Evolutionary conservation across 805 yeast species (phyloP), one percentile per base, ranked within the genome.

Genomic region (Jamesozyma hellenica): DNA sequence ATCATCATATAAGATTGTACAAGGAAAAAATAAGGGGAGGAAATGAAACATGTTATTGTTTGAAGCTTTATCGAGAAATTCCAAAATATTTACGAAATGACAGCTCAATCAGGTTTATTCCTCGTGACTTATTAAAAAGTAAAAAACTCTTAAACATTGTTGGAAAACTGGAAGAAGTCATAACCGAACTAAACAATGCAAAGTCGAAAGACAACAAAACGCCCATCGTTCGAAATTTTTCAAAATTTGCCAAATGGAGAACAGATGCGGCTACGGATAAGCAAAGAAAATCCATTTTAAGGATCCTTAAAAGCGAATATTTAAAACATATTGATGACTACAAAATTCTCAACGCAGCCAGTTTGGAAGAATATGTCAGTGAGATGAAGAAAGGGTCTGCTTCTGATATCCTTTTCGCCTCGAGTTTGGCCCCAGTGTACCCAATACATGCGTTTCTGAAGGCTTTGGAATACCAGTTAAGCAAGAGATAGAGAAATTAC

Each of bases 201-300:
- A 17, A 3, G 5, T 10, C 28, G 15, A 14, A 14, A 3, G 25
- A 15, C 9, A 16, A 27, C 2, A 13, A 17, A 9, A 11, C 16
- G n/a, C 9, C 36, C 12, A 30, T 18, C 40, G 13, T 12, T 32
- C 32, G 14, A 32, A 19, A 15, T 17, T 44, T 46, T 2, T 48
- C 61, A 13, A 60, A 55, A 34, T 55, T 39, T 40, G 56, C 65
- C 10, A 43, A 41, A 15, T 65, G 69, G 69, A 55, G 69, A 42
- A 30, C 30, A 2, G 40, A 43, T 1, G 43, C 49, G 2, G 56
- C 66, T 1, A 45, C 66, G 2, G 30, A 39, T 2, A 59, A 50
- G 30, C 69, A 65, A 38, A 39, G 41, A 34, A 9, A 28, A 12
- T 28, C 12, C 13, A 25, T 36, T 4, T n/a, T 15, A 4, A 13